Conservation (phyloP, 371 early-diverging fungal genomes). For the Mucor sp. region DNA sequence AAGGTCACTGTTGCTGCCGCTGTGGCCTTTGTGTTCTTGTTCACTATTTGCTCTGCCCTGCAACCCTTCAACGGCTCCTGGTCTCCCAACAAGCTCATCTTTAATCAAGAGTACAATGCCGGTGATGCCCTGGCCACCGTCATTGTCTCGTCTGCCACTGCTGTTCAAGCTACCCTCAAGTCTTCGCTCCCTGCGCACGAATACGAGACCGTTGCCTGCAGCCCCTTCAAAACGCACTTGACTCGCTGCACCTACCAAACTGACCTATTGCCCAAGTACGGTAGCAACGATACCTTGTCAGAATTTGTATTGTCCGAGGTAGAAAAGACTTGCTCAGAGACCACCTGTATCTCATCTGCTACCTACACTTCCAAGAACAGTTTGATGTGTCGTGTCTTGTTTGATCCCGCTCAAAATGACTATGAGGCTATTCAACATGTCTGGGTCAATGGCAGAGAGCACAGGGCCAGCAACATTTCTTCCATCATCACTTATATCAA, state of each 20-base stretch:
- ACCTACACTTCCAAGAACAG: conserved; percentile 38
- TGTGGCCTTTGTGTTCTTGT: conserved; percentile 24
- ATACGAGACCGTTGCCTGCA: conserved; percentile 25
- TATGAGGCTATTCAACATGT: conserved; percentile 11
- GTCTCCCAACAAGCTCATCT: conserved; percentile 49
- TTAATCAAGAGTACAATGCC: conserved; percentile 37
- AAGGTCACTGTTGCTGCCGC: conserved; percentile 6
- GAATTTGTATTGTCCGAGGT: conserved; percentile 23
- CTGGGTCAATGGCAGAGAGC: conserved; percentile 24
- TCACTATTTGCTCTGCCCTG: conserved; percentile 36
- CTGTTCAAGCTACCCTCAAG: conserved; percentile 23
- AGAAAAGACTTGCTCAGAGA: conserved; percentile 20
- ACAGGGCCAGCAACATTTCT: conserved; percentile 10
- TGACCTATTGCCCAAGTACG: conserved; percentile 33
- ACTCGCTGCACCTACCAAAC: conserved; percentile 38
- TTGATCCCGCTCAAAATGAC: conserved; percentile 20
- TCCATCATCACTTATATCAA: conserved; percentile 38
- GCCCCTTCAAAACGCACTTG: conserved; percentile 14
- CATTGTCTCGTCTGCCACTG: conserved; percentile 25
- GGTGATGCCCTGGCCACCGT: conserved; percentile 30
- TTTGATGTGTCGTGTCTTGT: conserved; percentile 35
- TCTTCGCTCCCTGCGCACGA: conserved; percentile 26
- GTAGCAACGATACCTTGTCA: conserved; percentile 14
- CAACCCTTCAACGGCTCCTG: conserved; percentile 38
- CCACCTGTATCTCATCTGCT: conserved; percentile 19